A percentile compares a stretch with the other conserved stretches of the same genome.
phyloP scores from a whole-genome alignment of 805 yeast genomes.

The Ogataea glucozyma region DNA sequence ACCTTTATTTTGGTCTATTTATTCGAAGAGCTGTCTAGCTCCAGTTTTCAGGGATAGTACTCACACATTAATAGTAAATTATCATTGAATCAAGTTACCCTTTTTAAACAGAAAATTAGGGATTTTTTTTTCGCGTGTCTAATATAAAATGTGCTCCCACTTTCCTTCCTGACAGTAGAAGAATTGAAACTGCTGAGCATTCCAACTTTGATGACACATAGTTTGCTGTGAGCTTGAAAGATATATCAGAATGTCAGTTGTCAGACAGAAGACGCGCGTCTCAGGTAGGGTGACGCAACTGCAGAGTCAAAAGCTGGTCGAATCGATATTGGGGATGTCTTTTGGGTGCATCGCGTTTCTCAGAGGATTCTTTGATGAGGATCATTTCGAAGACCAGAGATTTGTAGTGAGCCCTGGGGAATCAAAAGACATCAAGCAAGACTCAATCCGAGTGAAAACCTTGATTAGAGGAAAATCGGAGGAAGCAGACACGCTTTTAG shows the following conservation, averaged over 20 bases:
- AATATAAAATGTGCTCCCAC: too few species aligned
- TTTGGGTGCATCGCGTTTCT: constrained; percentile 59
- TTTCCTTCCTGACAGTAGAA: too few species aligned
- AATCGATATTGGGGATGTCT: constrained; percentile 51
- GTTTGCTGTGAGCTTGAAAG: too few species aligned
- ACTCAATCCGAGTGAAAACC: constrained; percentile 48
- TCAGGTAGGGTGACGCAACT: constrained; percentile 24
- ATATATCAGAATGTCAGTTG: constrained; percentile 16
- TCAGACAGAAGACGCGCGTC: constrained; percentile 13
- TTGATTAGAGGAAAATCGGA: constrained; percentile 46
- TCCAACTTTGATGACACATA: too few species aligned
- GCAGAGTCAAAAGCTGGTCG: constrained; percentile 46
- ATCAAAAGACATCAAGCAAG: constrained; percentile 18
- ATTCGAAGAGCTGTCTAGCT: too few species aligned
- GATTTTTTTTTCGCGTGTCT: constrained; percentile 1
- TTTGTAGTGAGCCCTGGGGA: constrained; percentile 37
- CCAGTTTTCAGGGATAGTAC: too few species aligned
- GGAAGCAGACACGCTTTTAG: constrained; percentile 49
- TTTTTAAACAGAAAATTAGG: not conserved
- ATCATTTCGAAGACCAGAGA: constrained; percentile 49
- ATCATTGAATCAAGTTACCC: not conserved
- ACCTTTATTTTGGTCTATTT: too few species aligned
- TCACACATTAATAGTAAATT: too few species aligned
- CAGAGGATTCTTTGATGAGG: constrained; percentile 59
- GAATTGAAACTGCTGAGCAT: too few species aligned